Base-by-base conservation (phyloP, 768 basidiomycete species). In the Tremella yokohamensis region DNA sequence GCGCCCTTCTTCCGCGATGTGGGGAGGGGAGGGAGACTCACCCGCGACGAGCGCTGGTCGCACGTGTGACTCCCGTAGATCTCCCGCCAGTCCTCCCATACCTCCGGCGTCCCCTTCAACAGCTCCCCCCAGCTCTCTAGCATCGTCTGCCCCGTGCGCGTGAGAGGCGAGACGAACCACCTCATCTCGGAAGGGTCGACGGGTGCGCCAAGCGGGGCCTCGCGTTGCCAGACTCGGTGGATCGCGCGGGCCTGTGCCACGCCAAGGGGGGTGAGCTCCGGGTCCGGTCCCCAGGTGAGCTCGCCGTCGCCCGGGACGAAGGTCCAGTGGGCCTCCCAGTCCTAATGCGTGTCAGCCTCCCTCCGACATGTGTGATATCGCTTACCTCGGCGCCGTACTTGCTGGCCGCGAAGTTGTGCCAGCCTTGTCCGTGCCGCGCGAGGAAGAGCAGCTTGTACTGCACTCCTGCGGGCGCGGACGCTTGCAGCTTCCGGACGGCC, bases 21-120 rank as follows among this genome's bases (percentile, higher is more conserved):
- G 40, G 26, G 15, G 39, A 29, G 16, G 4, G 16, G 56, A 24
- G 49, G 22, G 40, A 16, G n/a, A 57, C 70, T 57, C 54, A 71
- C 73, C 64, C 64, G 69, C 1, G 62, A 52, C 9, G 69, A 64
- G 40, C 75, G 49, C 60, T 67, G 62, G 54, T 76, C 75, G 54
- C 75, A 76, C 18, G 75, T 76, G 57, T 76, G 75, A 60, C 63
- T 65, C 6, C 75, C 75, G 49, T 63, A 70, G 34, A 76, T 73
- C 62, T 76, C 75, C 37, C 75, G 61, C 58, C 68, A 67, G 24
- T 67, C 68, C 58, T 76, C 75, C 62, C 70, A 69, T 37, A 72
- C 58, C 58, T 68, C 66, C 42, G 73, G 64, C 34, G 56, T 52
- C 25, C 64, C 73, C 45, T 61, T 51, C 53, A 74, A 56, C 11